Evolutionary conservation across 2,329 filamentous ascomycete genomes (phyloP).

Genomic region (Escovopsis sp.): DNA sequence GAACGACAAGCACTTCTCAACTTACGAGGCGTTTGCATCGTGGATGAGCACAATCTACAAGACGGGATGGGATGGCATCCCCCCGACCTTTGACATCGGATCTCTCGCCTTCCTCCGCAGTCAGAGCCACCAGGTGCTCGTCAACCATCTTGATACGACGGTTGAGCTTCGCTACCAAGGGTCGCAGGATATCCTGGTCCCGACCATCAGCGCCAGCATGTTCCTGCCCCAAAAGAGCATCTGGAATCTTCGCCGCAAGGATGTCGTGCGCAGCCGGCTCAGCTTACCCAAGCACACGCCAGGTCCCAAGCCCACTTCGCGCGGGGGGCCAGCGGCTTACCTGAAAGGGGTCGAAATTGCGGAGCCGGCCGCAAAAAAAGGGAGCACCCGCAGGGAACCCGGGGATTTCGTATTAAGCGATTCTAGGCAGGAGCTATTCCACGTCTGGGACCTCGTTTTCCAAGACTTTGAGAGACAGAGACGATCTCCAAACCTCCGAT

Average conservation of each 20-base stretch:
- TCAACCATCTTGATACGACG: constrained; percentile 32
- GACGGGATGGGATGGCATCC: constrained; percentile 34
- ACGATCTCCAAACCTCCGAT: not conserved
- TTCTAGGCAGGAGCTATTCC: constrained; percentile 17
- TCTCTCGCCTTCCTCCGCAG: constrained; percentile 35
- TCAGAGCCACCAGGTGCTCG: constrained; percentile 30
- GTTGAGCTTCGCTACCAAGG: constrained; percentile 34
- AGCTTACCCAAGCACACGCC: constrained; percentile 13
- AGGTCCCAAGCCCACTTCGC: constrained; percentile 9
- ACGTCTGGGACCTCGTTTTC: constrained; percentile 23
- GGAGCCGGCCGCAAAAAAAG: not conserved
- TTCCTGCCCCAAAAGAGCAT: constrained; percentile 35
- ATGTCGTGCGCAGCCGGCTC: constrained; percentile 7
- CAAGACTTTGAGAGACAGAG: constrained; percentile 23
- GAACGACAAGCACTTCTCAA: constrained; percentile 7
- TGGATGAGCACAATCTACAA: constrained; percentile 29
- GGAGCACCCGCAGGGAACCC: constrained; percentile 3
- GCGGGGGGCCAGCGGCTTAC: not conserved
- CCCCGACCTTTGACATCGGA: constrained; percentile 41
- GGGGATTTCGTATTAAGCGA: constrained; percentile 4
- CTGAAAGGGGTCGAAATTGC: not conserved
- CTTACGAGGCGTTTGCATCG: constrained; percentile 16
- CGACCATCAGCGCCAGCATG: constrained; percentile 39
- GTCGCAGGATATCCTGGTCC: constrained; percentile 33
- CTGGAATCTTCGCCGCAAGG: constrained; percentile 32